Conservation (phyloP, 306 rosid genomes). For the Dicorynia guianensis region DNA sequence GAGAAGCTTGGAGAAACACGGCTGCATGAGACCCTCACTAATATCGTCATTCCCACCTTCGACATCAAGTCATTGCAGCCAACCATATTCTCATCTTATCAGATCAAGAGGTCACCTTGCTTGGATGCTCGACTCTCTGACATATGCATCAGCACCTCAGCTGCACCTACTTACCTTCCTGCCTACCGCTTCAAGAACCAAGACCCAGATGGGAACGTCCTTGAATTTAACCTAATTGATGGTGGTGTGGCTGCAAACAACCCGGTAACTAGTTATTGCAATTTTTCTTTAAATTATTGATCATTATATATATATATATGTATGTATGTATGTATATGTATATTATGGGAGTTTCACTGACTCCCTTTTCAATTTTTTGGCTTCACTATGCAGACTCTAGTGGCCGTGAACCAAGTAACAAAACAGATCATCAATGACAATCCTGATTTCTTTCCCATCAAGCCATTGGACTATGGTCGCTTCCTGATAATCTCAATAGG, state of each 20-base stretch:
- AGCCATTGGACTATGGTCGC: conserved; percentile 42
- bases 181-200: conserved; percentile 38
- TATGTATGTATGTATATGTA: no score
- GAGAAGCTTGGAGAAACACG: conserved; percentile 65
- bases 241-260: conserved; percentile 53
- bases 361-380: conserved; percentile 17
- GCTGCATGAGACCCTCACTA: conserved; percentile 67
- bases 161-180: conserved; percentile 49
- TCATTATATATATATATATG: background rate
- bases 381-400: conserved; percentile 36
- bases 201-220: conserved; percentile 12
- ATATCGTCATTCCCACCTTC: conserved; percentile 67
- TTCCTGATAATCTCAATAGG: conserved; percentile 54
- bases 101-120: conserved; percentile 37
- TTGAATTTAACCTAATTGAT: conserved; percentile 48
- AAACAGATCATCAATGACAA: conserved; percentile 38
- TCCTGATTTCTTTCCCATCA: conserved; percentile 50
- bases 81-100: conserved; percentile 61
- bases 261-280: conserved; percentile 21
- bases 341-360: conserved; percentile 8
- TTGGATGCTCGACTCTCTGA: conserved; percentile 44
- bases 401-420: conserved; percentile 48
- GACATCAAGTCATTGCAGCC: conserved; percentile 71
- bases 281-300: background rate
- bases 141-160: conserved; percentile 50